phyloP scores from a whole-genome alignment of 768 basidiomycete genomes.

The Roridomyces roridus region DNA sequence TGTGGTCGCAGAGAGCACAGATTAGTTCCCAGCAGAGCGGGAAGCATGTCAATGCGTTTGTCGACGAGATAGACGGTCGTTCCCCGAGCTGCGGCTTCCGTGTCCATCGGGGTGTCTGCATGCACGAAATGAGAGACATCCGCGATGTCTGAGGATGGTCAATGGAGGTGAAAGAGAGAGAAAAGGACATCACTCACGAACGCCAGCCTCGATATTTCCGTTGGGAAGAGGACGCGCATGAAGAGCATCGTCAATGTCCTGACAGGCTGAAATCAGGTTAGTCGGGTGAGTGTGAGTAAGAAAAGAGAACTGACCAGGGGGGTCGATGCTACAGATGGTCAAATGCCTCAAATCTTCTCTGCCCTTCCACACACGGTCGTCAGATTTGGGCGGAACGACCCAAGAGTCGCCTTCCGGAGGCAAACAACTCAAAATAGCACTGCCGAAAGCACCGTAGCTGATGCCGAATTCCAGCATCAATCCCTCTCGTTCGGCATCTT shows the following conservation, averaged over 20 bases:
- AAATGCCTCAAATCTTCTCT: conserved; percentile 87
- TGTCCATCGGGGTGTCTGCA: conserved; percentile 94
- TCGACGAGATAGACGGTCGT: conserved; percentile 99
- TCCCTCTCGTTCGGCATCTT: conserved; percentile 96
- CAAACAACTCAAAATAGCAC: conserved; percentile 90
- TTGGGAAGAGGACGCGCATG: conserved; percentile 89
- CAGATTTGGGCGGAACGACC: conserved; percentile 85
- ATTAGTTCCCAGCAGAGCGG: conserved; percentile 91
- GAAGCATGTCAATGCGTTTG: conserved; percentile 98
- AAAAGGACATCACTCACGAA: conserved; percentile 70
- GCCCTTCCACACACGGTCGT: conserved; percentile 71
- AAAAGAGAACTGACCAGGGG: conserved; percentile 64
- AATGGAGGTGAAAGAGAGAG: not conserved
- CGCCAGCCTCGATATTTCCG: conserved; percentile 96
- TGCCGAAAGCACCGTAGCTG: conserved; percentile 96
- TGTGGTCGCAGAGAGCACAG: conserved; percentile 91
- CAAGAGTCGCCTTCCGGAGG: conserved; percentile 89
- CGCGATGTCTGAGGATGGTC: conserved; percentile 77
- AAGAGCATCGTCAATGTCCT: conserved; percentile 97
- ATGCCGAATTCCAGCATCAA: conserved; percentile 94
- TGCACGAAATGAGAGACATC: conserved; percentile 97
- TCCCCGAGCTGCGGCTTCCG: conserved; percentile 92
- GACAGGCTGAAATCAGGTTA: conserved; percentile 66
- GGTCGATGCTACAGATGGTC: conserved; percentile 96
- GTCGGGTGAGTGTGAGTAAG: not conserved